A percentile compares a stretch with the other conserved stretches of the same genome.
Conservation (phyloP, 2,329 filamentous ascomycete genomes). For the Ampelomyces quisqualis region DNA sequence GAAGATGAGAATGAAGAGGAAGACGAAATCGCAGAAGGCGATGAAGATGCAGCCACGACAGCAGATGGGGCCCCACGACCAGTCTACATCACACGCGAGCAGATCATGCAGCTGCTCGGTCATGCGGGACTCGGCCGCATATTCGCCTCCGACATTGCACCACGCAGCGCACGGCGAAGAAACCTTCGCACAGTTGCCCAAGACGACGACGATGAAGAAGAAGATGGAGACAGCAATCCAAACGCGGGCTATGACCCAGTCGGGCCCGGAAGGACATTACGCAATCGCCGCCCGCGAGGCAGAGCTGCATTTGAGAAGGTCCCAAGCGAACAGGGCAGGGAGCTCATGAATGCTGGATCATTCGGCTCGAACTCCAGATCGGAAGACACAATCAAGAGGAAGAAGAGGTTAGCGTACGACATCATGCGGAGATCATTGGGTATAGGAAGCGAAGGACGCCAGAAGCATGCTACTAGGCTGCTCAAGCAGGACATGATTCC, state of each 20-base stretch:
- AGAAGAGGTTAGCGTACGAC: constrained; percentile 62
- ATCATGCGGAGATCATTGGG: constrained; percentile 83
- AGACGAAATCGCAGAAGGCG: constrained; percentile 30
- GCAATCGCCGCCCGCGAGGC: constrained; percentile 49
- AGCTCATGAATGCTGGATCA: constrained; percentile 77
- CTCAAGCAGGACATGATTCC: constrained; percentile 79
- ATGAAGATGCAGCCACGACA: constrained; percentile 29
- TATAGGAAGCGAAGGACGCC: constrained; percentile 58
- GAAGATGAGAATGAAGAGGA: constrained; percentile 25
- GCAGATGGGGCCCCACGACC: constrained; percentile 24
- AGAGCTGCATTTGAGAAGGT: constrained; percentile 70
- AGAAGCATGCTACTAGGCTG: constrained; percentile 63
- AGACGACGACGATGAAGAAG: constrained; percentile 44
- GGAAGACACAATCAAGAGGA: constrained; percentile 58
- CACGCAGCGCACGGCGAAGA: constrained; percentile 17
- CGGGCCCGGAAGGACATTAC: constrained; percentile 37
- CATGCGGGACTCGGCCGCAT: constrained; percentile 56
- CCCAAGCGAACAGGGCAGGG: constrained; percentile 72
- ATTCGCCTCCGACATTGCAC: constrained; percentile 43
- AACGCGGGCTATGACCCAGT: constrained; percentile 42
- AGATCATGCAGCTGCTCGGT: constrained; percentile 58
- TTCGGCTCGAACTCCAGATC: constrained; percentile 69
- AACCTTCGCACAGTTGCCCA: constrained; percentile 17
- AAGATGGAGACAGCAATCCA: constrained; percentile 43
- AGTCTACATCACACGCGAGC: constrained; percentile 49